Conservation (phyloP, 2,329 filamentous ascomycete genomes). For the Diaporthe citrichinensis region DNA sequence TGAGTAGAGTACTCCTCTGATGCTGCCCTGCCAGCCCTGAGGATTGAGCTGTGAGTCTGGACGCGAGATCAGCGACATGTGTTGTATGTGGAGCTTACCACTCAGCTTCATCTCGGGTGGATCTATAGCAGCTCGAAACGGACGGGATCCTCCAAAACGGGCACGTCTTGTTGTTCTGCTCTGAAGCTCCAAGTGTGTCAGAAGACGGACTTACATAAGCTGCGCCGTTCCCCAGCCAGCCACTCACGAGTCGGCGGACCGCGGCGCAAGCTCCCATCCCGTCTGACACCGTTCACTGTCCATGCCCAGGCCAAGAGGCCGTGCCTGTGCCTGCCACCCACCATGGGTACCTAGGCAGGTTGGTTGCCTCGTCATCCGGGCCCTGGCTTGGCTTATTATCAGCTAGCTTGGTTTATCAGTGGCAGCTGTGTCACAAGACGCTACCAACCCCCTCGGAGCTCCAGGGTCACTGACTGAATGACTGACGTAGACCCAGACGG, state of each 20-base stretch:
- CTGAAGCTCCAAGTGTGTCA: constrained; percentile 19
- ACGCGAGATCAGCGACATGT: neutral
- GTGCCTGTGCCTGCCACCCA: constrained; percentile 5
- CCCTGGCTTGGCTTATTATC: constrained; percentile 33
- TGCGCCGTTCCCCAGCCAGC: neutral
- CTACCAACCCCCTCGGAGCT: constrained; percentile 6
- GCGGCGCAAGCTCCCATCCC: constrained; percentile 25
- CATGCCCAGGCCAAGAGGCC: neutral
- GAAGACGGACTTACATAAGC: constrained; percentile 18
- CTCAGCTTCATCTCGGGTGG: neutral
- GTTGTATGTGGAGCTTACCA: neutral
- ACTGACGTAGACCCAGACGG: constrained; percentile 35
- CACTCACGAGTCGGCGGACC: constrained; percentile 19
- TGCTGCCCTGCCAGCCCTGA: neutral
- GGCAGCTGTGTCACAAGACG: constrained; percentile 31
- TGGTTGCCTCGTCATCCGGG: constrained; percentile 35
- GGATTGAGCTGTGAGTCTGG: neutral
- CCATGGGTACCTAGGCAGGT: neutral
- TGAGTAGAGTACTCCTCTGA: neutral
- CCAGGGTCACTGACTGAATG: constrained; percentile 11
- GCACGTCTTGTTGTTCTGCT: neutral
- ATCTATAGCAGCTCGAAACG: constrained; percentile 15
- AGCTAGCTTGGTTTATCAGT: constrained; percentile 13
- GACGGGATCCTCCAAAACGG: constrained; percentile 10
- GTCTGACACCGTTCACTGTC: constrained; percentile 21